Conservation (phyloP, 768 basidiomycete species). For the Mycena galopus region DNA sequence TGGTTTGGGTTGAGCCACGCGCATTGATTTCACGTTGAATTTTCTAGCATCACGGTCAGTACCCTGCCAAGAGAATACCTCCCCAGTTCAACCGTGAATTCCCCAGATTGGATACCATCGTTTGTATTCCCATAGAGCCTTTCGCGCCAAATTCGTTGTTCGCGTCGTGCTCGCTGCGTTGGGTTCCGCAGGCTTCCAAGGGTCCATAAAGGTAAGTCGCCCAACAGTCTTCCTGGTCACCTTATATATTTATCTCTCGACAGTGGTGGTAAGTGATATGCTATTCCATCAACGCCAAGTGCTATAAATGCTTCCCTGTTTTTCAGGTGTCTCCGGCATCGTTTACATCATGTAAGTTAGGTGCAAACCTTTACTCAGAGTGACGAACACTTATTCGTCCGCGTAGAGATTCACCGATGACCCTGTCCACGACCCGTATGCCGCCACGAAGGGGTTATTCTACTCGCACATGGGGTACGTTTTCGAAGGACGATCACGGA, state of each 20-base stretch:
- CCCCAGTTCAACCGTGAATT: background rate
- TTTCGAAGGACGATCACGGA: background rate
- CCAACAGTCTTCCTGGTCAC: slow-evolving; percentile 12
- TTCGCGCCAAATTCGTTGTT: slow-evolving; percentile 68
- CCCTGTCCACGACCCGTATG: slow-evolving; percentile 79
- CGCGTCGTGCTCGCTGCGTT: slow-evolving; percentile 71
- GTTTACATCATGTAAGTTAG: slow-evolving; percentile 72
- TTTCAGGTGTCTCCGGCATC: slow-evolving; percentile 76
- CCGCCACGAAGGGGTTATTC: slow-evolving; percentile 78
- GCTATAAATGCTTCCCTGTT: background rate
- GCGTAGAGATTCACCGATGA: slow-evolving; percentile 77
- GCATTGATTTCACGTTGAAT: background rate
- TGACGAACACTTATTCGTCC: background rate
- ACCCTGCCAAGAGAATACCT: background rate
- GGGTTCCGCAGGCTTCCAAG: slow-evolving; percentile 83
- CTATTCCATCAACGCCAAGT: background rate
- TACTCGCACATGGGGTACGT: slow-evolving; percentile 78
- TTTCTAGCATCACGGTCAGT: slow-evolving; percentile 64
- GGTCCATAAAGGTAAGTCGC: slow-evolving; percentile 75
- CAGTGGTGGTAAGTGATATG: slow-evolving; percentile 66
- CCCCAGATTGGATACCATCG: slow-evolving; percentile 77
- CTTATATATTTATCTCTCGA: slow-evolving; percentile 4
- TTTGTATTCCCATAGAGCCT: slow-evolving; percentile 82
- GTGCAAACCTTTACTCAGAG: slow-evolving; percentile 6
- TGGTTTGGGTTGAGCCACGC: background rate